These are phyloP conservation scores for Colletotrichum sp. DNA, from an alignment of 2,329 filamentous ascomycete species.

Conservation along the genomic window DNA sequence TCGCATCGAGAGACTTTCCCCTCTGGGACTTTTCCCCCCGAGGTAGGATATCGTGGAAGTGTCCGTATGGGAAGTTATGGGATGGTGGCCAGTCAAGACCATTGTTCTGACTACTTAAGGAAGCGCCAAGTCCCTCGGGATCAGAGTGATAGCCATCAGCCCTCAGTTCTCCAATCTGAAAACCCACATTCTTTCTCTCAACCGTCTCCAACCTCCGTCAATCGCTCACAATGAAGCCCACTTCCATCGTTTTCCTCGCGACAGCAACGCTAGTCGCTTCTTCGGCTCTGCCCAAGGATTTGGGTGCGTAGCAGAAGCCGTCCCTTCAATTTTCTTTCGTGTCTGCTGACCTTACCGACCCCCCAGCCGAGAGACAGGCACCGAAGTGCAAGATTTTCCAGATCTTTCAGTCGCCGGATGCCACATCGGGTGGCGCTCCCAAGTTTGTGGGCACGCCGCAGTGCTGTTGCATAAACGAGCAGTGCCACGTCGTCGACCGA, in stretches of 20 bases:
- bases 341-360: not conserved
- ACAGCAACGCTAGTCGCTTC: not conserved
- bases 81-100: not conserved
- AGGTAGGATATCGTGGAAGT: not conserved
- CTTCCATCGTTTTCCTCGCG: not conserved
- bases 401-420: not conserved
- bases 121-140: not conserved
- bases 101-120: not conserved
- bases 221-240: not conserved
- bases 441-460: not conserved
- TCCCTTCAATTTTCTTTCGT: not conserved
- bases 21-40: not conserved
- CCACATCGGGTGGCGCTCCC: not conserved
- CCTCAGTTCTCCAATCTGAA: not conserved
- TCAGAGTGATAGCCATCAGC: not conserved
- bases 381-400: not conserved
- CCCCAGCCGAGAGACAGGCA: not conserved
- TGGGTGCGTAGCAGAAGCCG: not conserved
- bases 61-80: rapidly evolving
- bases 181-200: not conserved
- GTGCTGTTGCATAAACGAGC: not conserved
- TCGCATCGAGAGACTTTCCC: not conserved
- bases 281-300: not conserved
- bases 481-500: not conserved
- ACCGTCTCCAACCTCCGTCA: not conserved